Conservation (phyloP, 345 rosid genomes). For the Trapa bicornis region DNA sequence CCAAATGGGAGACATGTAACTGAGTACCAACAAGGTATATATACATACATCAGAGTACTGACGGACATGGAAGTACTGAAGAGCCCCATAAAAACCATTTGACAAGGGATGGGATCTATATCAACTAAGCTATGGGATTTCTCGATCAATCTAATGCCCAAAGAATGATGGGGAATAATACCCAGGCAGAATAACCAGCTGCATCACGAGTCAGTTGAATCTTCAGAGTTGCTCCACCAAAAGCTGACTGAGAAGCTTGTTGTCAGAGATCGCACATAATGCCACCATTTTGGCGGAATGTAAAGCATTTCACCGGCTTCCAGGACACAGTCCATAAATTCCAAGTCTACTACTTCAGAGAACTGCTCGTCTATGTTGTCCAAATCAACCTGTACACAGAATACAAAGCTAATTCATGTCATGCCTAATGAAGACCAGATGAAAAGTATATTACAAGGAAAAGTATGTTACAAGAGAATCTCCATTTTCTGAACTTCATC, state of each 20-base stretch:
- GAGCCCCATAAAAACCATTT: neutral
- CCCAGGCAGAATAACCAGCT: neutral
- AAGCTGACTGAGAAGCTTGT: slow-evolving; percentile 81
- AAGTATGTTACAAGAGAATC: neutral
- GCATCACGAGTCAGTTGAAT: slow-evolving; percentile 18
- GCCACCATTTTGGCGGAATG: slow-evolving; percentile 99
- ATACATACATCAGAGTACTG: neutral
- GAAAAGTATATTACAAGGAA: neutral
- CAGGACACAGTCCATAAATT: slow-evolving; percentile 73
- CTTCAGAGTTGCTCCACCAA: slow-evolving; percentile 65
- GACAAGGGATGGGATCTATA: neutral
- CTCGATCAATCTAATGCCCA: neutral
- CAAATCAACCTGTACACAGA: slow-evolving; percentile 68
- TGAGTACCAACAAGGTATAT: neutral
- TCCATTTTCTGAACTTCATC: neutral
- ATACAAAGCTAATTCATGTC: neutral
- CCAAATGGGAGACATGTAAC: neutral
- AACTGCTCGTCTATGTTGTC: slow-evolving; percentile 58
- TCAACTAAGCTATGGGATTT: neutral
- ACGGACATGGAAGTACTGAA: neutral
- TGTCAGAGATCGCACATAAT: slow-evolving; percentile 77
- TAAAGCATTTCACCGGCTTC: slow-evolving; percentile 97
- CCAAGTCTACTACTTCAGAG: slow-evolving; percentile 50
- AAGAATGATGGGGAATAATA: neutral
- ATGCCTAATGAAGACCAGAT: neutral